A percentile compares a stretch with the other conserved stretches of the same genome.
Conservation (phyloP, 441 rosid species). For the Erodium moschatum region DNA sequence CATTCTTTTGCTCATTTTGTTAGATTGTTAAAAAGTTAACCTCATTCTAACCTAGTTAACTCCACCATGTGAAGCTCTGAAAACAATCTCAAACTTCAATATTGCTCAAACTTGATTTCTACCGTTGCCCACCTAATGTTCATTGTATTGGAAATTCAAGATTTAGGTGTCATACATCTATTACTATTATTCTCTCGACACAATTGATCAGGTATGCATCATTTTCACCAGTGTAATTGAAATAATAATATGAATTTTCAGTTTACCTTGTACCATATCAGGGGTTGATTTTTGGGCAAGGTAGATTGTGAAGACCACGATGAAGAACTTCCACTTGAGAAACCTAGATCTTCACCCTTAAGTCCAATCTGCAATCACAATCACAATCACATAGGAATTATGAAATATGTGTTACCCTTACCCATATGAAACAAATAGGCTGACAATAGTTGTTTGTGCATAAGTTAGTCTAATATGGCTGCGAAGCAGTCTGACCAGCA, state of each 20-base stretch:
- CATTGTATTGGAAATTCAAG: background rate
- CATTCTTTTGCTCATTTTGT: background rate
- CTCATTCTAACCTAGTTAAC: background rate
- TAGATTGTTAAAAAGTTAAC: background rate
- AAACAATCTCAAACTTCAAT: background rate
- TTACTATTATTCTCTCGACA: background rate
- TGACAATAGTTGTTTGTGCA: background rate
- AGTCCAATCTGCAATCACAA: slow-evolving; percentile 56
- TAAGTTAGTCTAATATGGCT: background rate
- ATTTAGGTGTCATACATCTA: background rate
- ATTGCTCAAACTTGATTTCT: background rate
- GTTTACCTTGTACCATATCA: slow-evolving; percentile 91
- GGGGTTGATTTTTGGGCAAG: slow-evolving; percentile 64
- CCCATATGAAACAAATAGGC: background rate
- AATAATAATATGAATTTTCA: background rate
- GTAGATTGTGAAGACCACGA: slow-evolving; percentile 54
- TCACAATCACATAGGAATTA: background rate
- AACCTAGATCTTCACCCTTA: slow-evolving; percentile 67
- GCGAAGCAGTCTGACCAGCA: background rate
- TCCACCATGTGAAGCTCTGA: background rate
- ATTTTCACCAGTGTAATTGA: background rate
- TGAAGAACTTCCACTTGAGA: slow-evolving; percentile 59
- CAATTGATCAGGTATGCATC: background rate
- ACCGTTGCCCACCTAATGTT: background rate
- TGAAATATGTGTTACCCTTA: background rate